Conservation (phyloP, 306 rosid genomes). For the Glycine tomentella region DNA sequence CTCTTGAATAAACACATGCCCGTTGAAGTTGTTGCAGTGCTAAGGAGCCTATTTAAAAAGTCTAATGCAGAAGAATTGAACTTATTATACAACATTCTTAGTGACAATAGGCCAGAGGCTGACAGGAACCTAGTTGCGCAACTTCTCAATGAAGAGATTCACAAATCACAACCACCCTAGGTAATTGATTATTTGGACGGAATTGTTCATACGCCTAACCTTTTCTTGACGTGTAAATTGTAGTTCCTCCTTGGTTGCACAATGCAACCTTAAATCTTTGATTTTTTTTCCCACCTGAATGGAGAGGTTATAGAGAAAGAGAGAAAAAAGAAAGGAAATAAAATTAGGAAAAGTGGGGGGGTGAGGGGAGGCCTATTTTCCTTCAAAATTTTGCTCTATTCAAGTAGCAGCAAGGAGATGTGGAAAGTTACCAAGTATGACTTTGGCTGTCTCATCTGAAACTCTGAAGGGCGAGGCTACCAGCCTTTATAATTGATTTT, state of each 20-base stretch:
- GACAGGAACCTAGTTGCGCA: constrained; percentile 58
- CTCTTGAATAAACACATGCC: constrained; percentile 44
- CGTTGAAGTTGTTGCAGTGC: constrained; percentile 48
- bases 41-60: constrained; percentile 70
- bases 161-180: constrained; percentile 57
- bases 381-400: constrained; percentile 42
- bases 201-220: constrained; percentile 50
- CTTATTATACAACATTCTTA: constrained; percentile 67
- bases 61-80: constrained; percentile 78
- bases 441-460: constrained; percentile 29
- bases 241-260: constrained; percentile 57
- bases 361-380: constrained; percentile 24
- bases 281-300: constrained; percentile 41
- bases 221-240: constrained; percentile 63
- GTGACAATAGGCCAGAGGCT: constrained; percentile 57
- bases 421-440: constrained; percentile 25
- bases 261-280: constrained; percentile 56
- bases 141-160: constrained; percentile 79
- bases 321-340: constrained; percentile 23
- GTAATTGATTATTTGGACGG: constrained; percentile 55
- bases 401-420: constrained; percentile 28
- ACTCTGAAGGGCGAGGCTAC: constrained; percentile 34
- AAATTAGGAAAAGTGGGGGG: constrained; percentile 15
- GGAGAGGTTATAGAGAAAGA: constrained; percentile 51
- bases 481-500: constrained; percentile 31